A percentile compares a stretch with the other conserved stretches of the same genome.
These are phyloP conservation scores for Xylaria acuta DNA, from an alignment of 495 filamentous ascomycete genomes.

Conservation along the genomic window DNA sequence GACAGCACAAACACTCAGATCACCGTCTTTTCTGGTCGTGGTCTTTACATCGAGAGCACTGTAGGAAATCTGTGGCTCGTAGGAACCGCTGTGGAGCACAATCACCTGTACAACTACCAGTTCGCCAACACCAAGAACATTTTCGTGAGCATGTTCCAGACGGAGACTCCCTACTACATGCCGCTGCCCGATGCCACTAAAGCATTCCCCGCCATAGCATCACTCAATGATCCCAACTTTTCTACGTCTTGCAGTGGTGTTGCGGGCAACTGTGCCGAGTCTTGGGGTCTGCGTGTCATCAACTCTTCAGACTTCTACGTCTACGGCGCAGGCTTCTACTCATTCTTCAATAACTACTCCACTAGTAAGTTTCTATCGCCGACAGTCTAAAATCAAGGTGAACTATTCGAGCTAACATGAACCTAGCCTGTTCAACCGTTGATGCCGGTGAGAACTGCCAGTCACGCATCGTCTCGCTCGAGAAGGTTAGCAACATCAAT, in stretches of 20 bases:
- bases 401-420: not conserved
- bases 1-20: conserved; percentile 66
- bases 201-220: conserved; percentile 58
- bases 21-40: conserved; percentile 73
- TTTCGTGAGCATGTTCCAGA: conserved; percentile 79
- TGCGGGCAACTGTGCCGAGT: conserved; percentile 58
- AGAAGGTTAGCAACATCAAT: conserved; percentile 56
- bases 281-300: conserved; percentile 71
- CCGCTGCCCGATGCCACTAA: conserved; percentile 66
- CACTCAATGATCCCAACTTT: conserved; percentile 67
- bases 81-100: conserved; percentile 80
- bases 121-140: conserved; percentile 71
- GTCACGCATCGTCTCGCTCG: conserved; percentile 57
- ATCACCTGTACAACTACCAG: conserved; percentile 82
- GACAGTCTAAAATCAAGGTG: not conserved
- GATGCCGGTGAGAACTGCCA: conserved; percentile 59
- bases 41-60: conserved; percentile 62
- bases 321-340: conserved; percentile 77
- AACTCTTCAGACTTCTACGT: conserved; percentile 63
- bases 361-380: conserved; percentile 34
- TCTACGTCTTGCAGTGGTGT: conserved; percentile 50
- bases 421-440: conserved; percentile 49
- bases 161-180: conserved; percentile 78
- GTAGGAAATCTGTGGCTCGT: conserved; percentile 64
- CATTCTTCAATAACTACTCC: conserved; percentile 71